Evolutionary conservation across 75 land plant genomes (phyloP).

Genomic region (Pinus albicaulis): DNA sequence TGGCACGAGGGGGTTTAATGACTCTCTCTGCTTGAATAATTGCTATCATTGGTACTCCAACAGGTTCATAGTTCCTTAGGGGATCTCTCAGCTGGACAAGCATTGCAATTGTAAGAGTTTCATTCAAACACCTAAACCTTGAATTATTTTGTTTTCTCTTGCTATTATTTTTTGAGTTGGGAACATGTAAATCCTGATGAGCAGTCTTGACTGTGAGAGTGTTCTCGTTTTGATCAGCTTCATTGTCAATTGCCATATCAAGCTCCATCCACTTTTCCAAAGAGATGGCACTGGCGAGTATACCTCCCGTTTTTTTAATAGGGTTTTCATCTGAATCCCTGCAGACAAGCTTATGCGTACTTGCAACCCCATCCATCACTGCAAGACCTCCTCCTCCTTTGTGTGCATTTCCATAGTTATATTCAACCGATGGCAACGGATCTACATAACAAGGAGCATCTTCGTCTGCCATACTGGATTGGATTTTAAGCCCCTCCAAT

Average conservation of each 20-base stretch:
- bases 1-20: slow-evolving; percentile 10
- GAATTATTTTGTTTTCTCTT: not conserved
- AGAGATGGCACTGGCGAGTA: slow-evolving; percentile 21
- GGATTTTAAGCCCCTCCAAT: slow-evolving; percentile 27
- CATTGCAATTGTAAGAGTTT: slow-evolving; percentile 25
- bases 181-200: slow-evolving; percentile 8
- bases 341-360: slow-evolving; percentile 5
- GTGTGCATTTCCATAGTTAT: slow-evolving; percentile 2
- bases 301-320: slow-evolving; percentile 3
- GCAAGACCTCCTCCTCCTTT: slow-evolving; percentile 1
- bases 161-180: not conserved
- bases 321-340: slow-evolving; percentile 2
- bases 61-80: slow-evolving; percentile 23
- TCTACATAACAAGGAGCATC: slow-evolving; percentile 22
- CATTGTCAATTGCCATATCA: slow-evolving; percentile 16
- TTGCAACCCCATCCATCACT: not conserved
- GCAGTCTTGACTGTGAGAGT: slow-evolving; percentile 11
- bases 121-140: slow-evolving; percentile 10
- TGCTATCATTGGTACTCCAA: slow-evolving; percentile 33
- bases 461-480: slow-evolving; percentile 22
- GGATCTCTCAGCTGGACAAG: slow-evolving; percentile 33
- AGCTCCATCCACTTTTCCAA: slow-evolving; percentile 29
- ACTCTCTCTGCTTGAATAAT: slow-evolving; percentile 29
- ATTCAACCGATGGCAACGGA: slow-evolving; percentile 7
- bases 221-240: slow-evolving; percentile 9